Evolutionary conservation across 768 basidiomycete genomes (phyloP).

Genomic region (Peribolospora baueri): DNA sequence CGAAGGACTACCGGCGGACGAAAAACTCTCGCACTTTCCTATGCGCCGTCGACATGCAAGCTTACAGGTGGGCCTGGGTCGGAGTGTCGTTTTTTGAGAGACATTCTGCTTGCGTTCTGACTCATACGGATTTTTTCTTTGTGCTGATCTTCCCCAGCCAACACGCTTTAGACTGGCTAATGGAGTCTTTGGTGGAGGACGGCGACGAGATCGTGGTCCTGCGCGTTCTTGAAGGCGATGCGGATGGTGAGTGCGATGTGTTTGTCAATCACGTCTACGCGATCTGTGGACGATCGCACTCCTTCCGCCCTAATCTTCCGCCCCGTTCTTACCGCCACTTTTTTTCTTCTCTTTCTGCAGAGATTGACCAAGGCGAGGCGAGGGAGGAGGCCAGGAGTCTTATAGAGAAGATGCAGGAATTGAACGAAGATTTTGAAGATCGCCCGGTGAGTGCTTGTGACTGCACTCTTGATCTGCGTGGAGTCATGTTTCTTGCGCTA

Average conservation of each 20-base stretch:
- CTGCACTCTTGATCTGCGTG: not conserved
- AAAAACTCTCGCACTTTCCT: too few species aligned
- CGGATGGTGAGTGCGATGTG: conserved; percentile 32
- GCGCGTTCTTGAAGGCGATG: conserved; percentile 69
- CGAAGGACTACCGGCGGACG: too few species aligned
- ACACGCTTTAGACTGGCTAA: too few species aligned
- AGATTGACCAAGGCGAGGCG: conserved; percentile 32
- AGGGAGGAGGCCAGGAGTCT: conserved; percentile 68
- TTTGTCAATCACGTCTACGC: not conserved
- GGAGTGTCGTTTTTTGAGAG: too few species aligned
- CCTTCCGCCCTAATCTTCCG: not conserved
- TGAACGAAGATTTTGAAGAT: conserved; percentile 51
- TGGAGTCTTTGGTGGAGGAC: conserved; percentile 26
- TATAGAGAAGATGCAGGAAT: conserved; percentile 53
- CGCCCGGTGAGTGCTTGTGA: conserved; percentile 33
- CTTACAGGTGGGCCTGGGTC: too few species aligned
- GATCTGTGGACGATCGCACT: not conserved
- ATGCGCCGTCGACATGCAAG: too few species aligned
- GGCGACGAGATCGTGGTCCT: conserved; percentile 85
- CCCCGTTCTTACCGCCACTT: not conserved
- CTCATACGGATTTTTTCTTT: too few species aligned
- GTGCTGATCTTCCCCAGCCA: too few species aligned
- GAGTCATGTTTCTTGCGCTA: too few species aligned
- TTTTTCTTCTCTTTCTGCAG: not conserved
- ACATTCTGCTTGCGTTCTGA: too few species aligned